Conservation (phyloP, 208 protist genomes). For the Trypanosoma theileri region DNA sequence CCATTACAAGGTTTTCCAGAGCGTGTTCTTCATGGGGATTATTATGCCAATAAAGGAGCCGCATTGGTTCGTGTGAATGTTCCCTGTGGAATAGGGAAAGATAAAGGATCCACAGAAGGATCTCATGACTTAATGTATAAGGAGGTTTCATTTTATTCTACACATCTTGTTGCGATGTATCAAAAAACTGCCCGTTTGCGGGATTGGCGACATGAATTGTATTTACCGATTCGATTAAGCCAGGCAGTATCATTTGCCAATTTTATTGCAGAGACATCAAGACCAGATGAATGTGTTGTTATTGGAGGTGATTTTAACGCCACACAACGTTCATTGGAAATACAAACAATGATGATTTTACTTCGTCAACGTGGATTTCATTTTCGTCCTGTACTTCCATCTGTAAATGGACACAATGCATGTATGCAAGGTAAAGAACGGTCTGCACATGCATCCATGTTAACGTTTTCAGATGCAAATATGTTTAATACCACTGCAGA, state of each 20-base stretch:
- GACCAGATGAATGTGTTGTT: slow-evolving; percentile 66
- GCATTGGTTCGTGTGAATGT: slow-evolving; percentile 68
- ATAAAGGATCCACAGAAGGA: background rate
- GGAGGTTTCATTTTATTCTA: slow-evolving; percentile 74
- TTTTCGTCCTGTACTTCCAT: slow-evolving; percentile 67
- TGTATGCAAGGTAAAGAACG: slow-evolving; percentile 25
- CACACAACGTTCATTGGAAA: slow-evolving; percentile 75
- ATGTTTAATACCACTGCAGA: slow-evolving; percentile 73
- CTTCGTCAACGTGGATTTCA: slow-evolving; percentile 67
- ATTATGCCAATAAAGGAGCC: slow-evolving; percentile 88
- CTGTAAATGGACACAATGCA: slow-evolving; percentile 5
- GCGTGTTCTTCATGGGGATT: slow-evolving; percentile 86
- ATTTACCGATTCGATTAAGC: slow-evolving; percentile 76
- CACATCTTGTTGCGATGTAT: slow-evolving; percentile 84
- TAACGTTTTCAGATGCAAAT: slow-evolving; percentile 79
- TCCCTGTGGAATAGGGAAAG: slow-evolving; percentile 20
- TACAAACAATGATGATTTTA: slow-evolving; percentile 76
- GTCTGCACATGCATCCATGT: slow-evolving; percentile 26
- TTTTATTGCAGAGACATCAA: slow-evolving; percentile 73
- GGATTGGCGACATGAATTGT: slow-evolving; percentile 71
- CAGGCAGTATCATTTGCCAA: slow-evolving; percentile 78
- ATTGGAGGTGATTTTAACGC: slow-evolving; percentile 89
- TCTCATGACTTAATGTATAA: slow-evolving; percentile 21
- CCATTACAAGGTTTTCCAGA: slow-evolving; percentile 85
- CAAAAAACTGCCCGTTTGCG: slow-evolving; percentile 57